These are phyloP conservation scores for Fusarium sp. DNA, from an alignment of 2,329 filamentous ascomycete genomes.

Conservation along the genomic window DNA sequence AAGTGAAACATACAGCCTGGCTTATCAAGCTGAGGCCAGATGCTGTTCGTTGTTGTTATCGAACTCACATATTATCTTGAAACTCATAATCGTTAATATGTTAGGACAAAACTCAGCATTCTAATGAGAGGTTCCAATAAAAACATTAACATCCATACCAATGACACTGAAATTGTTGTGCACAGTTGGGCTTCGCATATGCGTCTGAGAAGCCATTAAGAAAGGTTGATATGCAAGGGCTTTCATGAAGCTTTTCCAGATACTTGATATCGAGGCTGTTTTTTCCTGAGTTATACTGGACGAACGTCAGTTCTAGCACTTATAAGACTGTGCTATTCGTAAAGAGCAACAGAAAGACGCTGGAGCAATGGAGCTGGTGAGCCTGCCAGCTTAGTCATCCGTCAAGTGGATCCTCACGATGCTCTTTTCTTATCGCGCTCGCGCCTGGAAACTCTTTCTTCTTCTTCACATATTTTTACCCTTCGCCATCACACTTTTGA, in stretches of 20 bases:
- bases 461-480: constrained; percentile 64
- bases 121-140: too few relatives aligned
- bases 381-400: constrained; percentile 45
- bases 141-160: background rate
- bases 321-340: too few relatives aligned
- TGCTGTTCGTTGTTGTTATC: too few relatives aligned
- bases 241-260: too few relatives aligned
- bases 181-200: background rate
- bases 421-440: constrained; percentile 17
- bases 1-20: constrained; percentile 1
- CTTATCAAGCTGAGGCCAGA: background rate
- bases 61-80: too few relatives aligned
- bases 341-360: too few relatives aligned
- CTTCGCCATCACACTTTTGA: constrained; percentile 58
- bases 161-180: background rate
- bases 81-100: too few relatives aligned
- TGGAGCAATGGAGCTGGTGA: background rate
- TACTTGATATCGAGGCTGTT: too few relatives aligned
- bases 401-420: constrained; percentile 34
- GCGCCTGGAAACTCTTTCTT: constrained; percentile 35
- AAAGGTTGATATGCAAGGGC: background rate
- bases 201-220: background rate
- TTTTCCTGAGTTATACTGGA: background rate
- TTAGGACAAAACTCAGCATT: too few relatives aligned
- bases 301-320: background rate